Evolutionary conservation across 306 rosid species (phyloP).

Genomic region (Trichosanthes truncata): DNA sequence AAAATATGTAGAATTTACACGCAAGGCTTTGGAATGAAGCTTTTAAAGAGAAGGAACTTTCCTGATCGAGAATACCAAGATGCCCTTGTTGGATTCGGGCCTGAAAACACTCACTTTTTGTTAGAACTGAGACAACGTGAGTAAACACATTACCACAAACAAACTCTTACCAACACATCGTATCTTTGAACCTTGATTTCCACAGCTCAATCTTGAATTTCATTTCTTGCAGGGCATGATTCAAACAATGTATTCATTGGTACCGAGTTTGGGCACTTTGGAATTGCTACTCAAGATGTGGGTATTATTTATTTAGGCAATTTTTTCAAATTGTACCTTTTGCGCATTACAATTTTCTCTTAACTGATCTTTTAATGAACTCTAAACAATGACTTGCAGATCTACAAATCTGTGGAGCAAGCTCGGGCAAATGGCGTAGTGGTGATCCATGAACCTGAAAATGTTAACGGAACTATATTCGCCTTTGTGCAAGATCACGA

Average conservation of each 20-base stretch:
- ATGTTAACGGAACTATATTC: background rate
- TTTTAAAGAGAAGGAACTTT: background rate
- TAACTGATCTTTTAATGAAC: too few relatives aligned
- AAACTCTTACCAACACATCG: too few relatives aligned
- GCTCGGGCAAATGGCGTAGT: background rate
- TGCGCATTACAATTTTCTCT: too few relatives aligned
- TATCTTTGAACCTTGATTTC: too few relatives aligned
- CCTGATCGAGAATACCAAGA: background rate
- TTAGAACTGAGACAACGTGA: background rate
- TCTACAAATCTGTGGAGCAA: background rate
- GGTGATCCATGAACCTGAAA: background rate
- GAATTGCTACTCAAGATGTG: slow-evolving; percentile 3
- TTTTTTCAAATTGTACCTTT: too few relatives aligned
- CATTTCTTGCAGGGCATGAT: background rate
- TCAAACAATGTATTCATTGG: background rate
- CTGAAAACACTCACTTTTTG: slow-evolving; percentile 7
- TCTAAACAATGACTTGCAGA: background rate
- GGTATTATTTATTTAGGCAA: background rate
- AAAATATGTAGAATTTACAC: background rate
- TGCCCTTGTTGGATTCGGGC: slow-evolving; percentile 1
- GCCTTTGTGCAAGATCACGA: background rate
- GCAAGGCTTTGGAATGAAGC: background rate
- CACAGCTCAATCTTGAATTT: too few relatives aligned
- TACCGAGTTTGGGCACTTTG: slow-evolving; percentile 1
- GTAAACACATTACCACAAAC: too few relatives aligned